These are phyloP conservation scores for Beta lomatogona DNA, from an alignment of 179 eudicot species.

Conservation along the genomic window DNA sequence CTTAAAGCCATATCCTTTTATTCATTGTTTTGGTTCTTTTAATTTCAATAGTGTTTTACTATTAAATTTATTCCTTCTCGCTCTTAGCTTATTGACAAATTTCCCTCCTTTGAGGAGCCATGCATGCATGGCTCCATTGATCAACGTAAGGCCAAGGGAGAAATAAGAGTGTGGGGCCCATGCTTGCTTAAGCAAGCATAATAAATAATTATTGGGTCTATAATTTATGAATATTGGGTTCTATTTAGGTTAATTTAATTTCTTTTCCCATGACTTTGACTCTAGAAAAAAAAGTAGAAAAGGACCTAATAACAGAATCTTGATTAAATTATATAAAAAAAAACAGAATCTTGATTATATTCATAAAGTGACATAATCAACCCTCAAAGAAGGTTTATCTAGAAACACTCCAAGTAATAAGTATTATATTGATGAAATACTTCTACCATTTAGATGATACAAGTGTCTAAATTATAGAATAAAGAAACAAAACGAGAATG, in stretches of 20 bases:
- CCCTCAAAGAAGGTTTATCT: background rate
- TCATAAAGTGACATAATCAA: background rate
- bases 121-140: constrained; percentile 3
- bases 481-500: too few species aligned
- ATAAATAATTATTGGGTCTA: too few species aligned
- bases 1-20: background rate
- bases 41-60: background rate
- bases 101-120: background rate
- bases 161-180: background rate
- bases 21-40: too few species aligned
- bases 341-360: background rate
- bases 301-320: background rate
- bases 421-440: background rate
- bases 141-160: background rate
- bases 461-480: too few species aligned
- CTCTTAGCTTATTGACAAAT: background rate
- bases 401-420: background rate
- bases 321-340: background rate
- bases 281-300: background rate
- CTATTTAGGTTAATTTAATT: background rate
- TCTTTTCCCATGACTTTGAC: background rate
- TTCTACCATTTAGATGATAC: too few species aligned
- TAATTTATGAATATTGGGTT: background rate
- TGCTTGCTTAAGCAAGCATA: background rate
- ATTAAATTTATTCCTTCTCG: background rate